Base-by-base conservation (phyloP, 2,329 filamentous ascomycete genomes). In the Drechslera avenae region DNA sequence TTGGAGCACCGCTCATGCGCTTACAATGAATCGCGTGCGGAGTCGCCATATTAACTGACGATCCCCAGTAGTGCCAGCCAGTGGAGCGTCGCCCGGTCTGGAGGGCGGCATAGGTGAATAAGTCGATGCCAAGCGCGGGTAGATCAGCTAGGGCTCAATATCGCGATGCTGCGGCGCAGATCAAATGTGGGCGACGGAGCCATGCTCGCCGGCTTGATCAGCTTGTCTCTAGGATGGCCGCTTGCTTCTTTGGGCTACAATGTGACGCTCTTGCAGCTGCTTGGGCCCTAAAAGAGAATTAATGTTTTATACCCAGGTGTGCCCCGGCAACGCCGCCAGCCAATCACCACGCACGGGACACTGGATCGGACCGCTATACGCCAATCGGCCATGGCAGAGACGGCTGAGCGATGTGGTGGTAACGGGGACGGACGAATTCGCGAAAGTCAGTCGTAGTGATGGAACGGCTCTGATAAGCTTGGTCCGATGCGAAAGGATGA, bases 121-220 rank as follows among this genome's bases (percentile, higher is more conserved):
- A 21, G 28, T 34, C 48, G 37, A 17, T 47, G 44, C 49, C 42
- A 48, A 21, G 32, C 13, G 49, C 43, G 49, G 49, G 49, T 39
- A 52, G 43, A 52, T 52, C 49, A 42, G n/a, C 18, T 26, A 46
- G 40, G 32, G 30, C 32, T 31, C 23, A 16, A n/a, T 35, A 41
- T 47, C 23, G 39, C 32, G 49, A 47, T 52, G 43, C 48, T 47
- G 49, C 43, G 47, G 16, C 17, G 48, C 17, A 40, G 42, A 51
- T 47, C 48, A 51, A 41, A 47, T 47, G 18, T 36, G 48, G 48
- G 36, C 19, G 26, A 21, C 34, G 28, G 31, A 39, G 19, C 19
- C 44, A 16, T 34, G 28, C 30, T 41, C 44, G 36, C 44, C 35
- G 44, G 39, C 13, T 46, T 28, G 28, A 35, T 18, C 26, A 18